Conservation (phyloP, 2,329 filamentous ascomycete genomes). For the Ophioceras dolichostomum region DNA sequence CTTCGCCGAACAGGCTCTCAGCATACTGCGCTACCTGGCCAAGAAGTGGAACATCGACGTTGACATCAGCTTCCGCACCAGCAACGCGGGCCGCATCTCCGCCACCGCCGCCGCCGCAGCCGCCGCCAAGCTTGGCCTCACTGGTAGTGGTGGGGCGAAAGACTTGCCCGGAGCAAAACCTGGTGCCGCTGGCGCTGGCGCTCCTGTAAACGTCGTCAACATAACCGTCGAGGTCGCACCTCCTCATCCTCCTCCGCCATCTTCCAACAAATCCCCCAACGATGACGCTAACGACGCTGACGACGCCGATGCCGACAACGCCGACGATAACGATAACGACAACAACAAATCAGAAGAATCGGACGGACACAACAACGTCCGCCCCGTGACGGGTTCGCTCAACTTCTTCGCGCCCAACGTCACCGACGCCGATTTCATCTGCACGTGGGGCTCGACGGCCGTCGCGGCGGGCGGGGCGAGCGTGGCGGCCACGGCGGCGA, state of each 20-base stretch:
- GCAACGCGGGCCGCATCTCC: not conserved
- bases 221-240: not conserved
- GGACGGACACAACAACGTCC: too few species aligned
- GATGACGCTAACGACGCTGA: too few species aligned
- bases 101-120: too few species aligned
- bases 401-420: conserved; percentile 46
- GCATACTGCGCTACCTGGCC: conserved; percentile 45
- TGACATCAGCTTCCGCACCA: conserved; percentile 19
- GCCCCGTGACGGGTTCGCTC: conserved; percentile 36
- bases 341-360: too few species aligned
- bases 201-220: too few species aligned
- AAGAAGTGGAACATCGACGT: conserved; percentile 47
- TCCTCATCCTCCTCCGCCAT: too few species aligned
- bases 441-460: conserved; percentile 25
- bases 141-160: too few species aligned
- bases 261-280: too few species aligned
- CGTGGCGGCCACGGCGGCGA: conserved; percentile 1
- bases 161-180: too few species aligned
- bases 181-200: conserved; percentile 14
- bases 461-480: conserved; percentile 1
- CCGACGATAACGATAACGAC: conserved; percentile 10
- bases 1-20: conserved; percentile 47
- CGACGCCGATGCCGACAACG: conserved; percentile 16
- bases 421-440: conserved; percentile 32
- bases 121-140: not conserved